phyloP scores from a whole-genome alignment of 768 basidiomycete species.

The Dacryopinax spathularia region DNA sequence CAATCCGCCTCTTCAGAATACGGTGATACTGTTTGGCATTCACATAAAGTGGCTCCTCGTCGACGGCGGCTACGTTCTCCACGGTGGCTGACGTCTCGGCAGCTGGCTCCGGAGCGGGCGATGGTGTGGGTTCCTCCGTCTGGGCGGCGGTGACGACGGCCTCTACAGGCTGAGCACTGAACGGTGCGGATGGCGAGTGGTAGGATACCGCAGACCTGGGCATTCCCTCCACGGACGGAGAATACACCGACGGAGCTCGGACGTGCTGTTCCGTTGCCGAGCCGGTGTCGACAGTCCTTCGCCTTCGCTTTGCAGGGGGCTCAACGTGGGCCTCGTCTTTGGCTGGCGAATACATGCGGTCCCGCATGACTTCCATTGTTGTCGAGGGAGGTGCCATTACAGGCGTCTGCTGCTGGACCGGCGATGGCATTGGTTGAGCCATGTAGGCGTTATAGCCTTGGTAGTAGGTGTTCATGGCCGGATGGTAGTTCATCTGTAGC shows the following conservation, averaged over 20 bases:
- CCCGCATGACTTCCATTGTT: not conserved
- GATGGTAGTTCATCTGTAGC: constrained; percentile 3
- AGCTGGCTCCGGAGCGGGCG: not conserved
- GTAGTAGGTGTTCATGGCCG: not conserved
- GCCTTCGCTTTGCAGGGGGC: not conserved
- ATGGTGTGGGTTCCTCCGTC: constrained; percentile 10
- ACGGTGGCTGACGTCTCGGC: not conserved
- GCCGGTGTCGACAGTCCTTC: not conserved
- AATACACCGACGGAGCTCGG: not conserved
- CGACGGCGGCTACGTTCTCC: constrained; percentile 30
- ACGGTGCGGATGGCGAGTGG: constrained; percentile 22
- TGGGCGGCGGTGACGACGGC: constrained; percentile 26
- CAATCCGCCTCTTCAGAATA: constrained; percentile 87
- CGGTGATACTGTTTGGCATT: constrained; percentile 99
- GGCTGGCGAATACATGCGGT: not conserved
- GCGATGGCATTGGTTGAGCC: not conserved
- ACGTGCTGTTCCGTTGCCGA: not conserved
- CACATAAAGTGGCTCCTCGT: constrained; percentile 96
- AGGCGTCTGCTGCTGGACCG: not conserved
- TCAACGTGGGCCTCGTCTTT: not conserved
- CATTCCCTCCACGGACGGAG: not conserved
- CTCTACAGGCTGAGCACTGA: constrained; percentile 22
- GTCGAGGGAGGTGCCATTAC: not conserved
- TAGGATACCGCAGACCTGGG: constrained; percentile 11
- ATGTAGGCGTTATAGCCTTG: not conserved